Conservation (phyloP, 2,329 filamentous ascomycete genomes). For the Claviceps monticola region DNA sequence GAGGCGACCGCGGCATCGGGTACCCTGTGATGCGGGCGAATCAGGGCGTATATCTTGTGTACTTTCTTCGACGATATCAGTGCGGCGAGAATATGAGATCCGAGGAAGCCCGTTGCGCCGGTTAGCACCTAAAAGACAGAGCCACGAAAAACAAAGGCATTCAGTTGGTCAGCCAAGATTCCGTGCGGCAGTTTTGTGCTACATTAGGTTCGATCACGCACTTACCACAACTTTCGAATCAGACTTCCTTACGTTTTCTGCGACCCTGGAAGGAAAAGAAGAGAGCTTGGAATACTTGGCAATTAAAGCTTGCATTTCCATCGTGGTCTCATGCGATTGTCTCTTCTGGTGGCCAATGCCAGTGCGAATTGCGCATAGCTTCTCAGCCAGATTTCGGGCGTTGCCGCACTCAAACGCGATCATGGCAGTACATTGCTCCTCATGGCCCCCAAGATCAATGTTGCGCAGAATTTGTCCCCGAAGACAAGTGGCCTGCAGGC, state of each 20-base stretch:
- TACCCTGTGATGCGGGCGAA: slow-evolving; percentile 24
- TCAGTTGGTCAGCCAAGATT: background rate
- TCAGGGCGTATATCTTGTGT: slow-evolving; percentile 35
- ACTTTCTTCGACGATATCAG: slow-evolving; percentile 44
- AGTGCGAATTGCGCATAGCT: background rate
- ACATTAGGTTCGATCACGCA: background rate
- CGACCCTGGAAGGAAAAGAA: background rate
- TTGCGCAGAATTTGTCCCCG: slow-evolving; percentile 35
- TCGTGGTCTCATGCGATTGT: background rate
- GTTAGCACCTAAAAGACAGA: slow-evolving; percentile 26
- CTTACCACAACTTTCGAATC: background rate
- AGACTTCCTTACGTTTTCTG: background rate
- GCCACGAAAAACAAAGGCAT: background rate
- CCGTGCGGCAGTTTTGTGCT: background rate
- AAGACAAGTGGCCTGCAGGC: slow-evolving; percentile 41
- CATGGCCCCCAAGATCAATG: slow-evolving; percentile 31
- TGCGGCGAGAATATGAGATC: slow-evolving; percentile 45
- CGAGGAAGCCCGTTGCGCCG: slow-evolving; percentile 50
- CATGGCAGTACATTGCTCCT: slow-evolving; percentile 32
- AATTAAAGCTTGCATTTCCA: background rate
- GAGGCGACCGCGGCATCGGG: background rate
- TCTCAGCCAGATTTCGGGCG: slow-evolving; percentile 16
- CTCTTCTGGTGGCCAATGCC: background rate
- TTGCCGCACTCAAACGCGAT: slow-evolving; percentile 44
- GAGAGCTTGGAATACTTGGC: background rate